Base-by-base conservation (phyloP, 2,329 filamentous ascomycete species). In the Hypoxylon sp. region DNA sequence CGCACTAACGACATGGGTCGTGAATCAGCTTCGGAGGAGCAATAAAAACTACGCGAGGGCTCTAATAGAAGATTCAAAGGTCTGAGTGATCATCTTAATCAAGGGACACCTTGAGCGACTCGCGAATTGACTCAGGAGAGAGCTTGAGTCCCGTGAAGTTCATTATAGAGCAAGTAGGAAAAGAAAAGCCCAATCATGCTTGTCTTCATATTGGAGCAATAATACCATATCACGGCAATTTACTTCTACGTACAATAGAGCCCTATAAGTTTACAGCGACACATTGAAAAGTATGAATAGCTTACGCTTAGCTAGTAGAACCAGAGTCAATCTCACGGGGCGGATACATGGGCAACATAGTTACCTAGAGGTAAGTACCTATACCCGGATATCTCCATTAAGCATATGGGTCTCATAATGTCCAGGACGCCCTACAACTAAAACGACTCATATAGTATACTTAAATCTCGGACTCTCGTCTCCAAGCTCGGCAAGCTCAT, bases 391-490 rank as follows among this genome's bases (percentile, higher is more conserved):
- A 53, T 44, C 36, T 20, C 9, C 20, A 28, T 30, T 20, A 11
- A 42, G 42, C 16, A 6, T 30, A 11, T 20, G 1, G 4, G 42
- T 53, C n/a, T 36, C 20, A 14, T 8, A 22, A 38, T 36, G n/a
- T 26, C 30, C 14, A 32, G 7, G 18, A n/a, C 30, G 11, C 5
- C 8, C 14, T 16, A 30, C 20, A 38, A 18, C n/a, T 3, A 49
- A 42, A 4, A 14, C 22, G 11, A 26, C 53, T 60, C 40, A 81
- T 11, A 77, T 77, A 0, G 82, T 83, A 67, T 83, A 86, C 52
- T 77, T 76, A 69, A 80, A 86, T 44, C 78, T 78, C 28, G 83
- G 84, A 36, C 83, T 85, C 56, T 85, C 83, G 18, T 86, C 84
- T 1, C 84, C 84, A 46, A 85, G 73, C 74, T 85, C 83, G 38